Evolutionary conservation across 1,139 yeast species (phyloP).

Genomic region (Barnettozyma hawaiiensis): DNA sequence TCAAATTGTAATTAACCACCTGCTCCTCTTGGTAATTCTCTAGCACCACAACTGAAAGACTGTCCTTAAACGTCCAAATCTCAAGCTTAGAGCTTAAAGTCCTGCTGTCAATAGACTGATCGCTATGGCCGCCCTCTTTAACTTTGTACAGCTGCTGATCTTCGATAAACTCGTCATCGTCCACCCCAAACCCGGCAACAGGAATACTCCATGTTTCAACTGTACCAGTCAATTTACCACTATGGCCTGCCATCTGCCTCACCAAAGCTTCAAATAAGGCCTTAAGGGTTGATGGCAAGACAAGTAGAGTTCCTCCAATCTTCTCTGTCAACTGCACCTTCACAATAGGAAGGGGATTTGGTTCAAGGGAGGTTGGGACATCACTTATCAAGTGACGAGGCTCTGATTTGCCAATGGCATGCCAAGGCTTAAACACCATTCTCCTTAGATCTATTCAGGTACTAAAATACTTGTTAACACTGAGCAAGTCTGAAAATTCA

Average conservation of each 20-base stretch:
- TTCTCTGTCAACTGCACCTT: not conserved
- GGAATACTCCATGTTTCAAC: conserved; percentile 5
- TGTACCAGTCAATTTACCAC: not conserved
- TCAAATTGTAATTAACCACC: conserved; percentile 25
- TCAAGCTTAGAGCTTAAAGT: conserved; percentile 16
- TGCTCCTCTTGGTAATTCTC: conserved; percentile 22
- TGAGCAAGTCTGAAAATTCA: too few species aligned
- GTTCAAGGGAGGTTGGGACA: conserved; percentile 1
- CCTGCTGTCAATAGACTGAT: conserved; percentile 18
- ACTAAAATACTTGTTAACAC: too few species aligned
- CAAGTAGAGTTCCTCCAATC: conserved; percentile 3
- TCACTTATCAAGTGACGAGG: conserved; percentile 10
- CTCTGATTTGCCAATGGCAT: conserved; percentile 6
- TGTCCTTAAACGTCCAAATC: conserved; percentile 21
- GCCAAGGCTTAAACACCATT: conserved; percentile 12
- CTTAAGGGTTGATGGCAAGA: conserved; percentile 6
- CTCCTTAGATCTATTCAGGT: too few species aligned
- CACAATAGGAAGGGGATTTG: conserved; percentile 3
- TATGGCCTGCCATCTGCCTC: not conserved
- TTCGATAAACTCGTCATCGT: conserved; percentile 44
- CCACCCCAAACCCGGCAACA: conserved; percentile 7
- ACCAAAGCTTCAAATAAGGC: conserved; percentile 4
- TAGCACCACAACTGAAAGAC: conserved; percentile 9
- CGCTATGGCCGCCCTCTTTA: conserved; percentile 17
- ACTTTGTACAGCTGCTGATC: conserved; percentile 49